phyloP scores from a whole-genome alignment of 306 rosid genomes.

The Ceratonia siliqua region DNA sequence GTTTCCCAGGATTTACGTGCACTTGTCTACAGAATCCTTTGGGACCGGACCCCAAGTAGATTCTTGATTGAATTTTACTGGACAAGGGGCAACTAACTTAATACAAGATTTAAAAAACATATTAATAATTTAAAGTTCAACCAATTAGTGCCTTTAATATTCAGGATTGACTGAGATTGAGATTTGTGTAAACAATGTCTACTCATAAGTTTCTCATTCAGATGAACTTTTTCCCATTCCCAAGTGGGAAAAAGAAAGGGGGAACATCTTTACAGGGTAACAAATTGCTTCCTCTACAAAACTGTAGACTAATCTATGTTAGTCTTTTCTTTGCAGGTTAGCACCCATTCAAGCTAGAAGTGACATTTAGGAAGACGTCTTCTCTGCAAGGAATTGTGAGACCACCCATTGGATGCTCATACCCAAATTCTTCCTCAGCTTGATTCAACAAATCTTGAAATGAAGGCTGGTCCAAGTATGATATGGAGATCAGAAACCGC shows the following conservation, averaged over 20 bases:
- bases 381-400: constrained; percentile 46
- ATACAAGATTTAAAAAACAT: too few species aligned
- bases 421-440: constrained; percentile 45
- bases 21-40: neutral
- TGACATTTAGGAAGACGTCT: constrained; percentile 11
- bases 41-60: neutral
- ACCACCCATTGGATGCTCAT: constrained; percentile 49
- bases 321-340: neutral
- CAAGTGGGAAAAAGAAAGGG: neutral
- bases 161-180: neutral
- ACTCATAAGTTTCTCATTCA: neutral
- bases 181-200: neutral
- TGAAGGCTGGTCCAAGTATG: constrained; percentile 23
- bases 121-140: neutral
- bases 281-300: neutral
- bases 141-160: neutral
- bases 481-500: constrained; percentile 41
- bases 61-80: neutral
- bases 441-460: constrained; percentile 34
- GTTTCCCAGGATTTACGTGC: neutral
- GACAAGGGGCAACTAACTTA: too few species aligned
- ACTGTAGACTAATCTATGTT: constrained; percentile 5
- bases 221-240: neutral
- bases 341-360: constrained; percentile 22
- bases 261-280: neutral